These are phyloP conservation scores for Leucosporidium scottii DNA, from an alignment of 768 basidiomycete genomes.

Conservation along the genomic window DNA sequence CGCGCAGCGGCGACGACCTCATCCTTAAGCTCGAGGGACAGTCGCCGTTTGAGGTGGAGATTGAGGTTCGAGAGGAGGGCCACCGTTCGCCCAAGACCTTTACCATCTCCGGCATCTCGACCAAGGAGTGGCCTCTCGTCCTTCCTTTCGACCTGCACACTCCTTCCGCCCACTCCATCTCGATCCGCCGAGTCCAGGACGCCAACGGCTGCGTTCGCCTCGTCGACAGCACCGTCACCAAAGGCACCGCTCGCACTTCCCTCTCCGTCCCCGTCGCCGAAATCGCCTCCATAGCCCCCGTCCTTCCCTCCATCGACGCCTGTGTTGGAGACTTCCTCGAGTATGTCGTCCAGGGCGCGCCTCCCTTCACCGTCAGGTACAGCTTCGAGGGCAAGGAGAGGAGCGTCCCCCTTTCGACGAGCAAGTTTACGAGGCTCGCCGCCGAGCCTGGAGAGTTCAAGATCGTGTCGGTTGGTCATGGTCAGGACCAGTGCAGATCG, in stretches of 20 bases:
- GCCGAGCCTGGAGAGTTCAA: conserved; percentile 74
- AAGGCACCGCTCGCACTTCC: conserved; percentile 2
- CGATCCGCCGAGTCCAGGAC: conserved; percentile 71
- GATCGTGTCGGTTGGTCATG: conserved; percentile 82
- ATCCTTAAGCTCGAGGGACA: conserved; percentile 69
- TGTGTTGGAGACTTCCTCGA: conserved; percentile 85
- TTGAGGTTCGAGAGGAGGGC: conserved; percentile 67
- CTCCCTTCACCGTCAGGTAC: conserved; percentile 85
- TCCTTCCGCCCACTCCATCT: conserved; percentile 72
- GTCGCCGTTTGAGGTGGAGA: conserved; percentile 71
- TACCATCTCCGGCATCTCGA: conserved; percentile 49
- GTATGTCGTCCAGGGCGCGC: conserved; percentile 87
- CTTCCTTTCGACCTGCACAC: conserved; percentile 64
- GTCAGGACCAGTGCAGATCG: conserved; percentile 73
- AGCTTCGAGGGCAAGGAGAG: conserved; percentile 67
- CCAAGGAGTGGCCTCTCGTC: conserved; percentile 62
- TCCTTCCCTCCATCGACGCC: conserved; percentile 67
- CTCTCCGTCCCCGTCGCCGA: conserved; percentile 77
- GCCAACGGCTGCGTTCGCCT: conserved; percentile 73
- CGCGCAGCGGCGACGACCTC: conserved; percentile 44
- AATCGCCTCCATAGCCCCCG: conserved; percentile 82
- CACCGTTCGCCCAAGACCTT: conserved; percentile 58
- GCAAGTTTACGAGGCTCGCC: conserved; percentile 78
- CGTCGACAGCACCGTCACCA: conserved; percentile 41
- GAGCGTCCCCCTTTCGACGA: conserved; percentile 62